These are phyloP conservation scores for Meredithiella fracta DNA, from an alignment of 2,329 filamentous ascomycete species.

Conservation along the genomic window DNA sequence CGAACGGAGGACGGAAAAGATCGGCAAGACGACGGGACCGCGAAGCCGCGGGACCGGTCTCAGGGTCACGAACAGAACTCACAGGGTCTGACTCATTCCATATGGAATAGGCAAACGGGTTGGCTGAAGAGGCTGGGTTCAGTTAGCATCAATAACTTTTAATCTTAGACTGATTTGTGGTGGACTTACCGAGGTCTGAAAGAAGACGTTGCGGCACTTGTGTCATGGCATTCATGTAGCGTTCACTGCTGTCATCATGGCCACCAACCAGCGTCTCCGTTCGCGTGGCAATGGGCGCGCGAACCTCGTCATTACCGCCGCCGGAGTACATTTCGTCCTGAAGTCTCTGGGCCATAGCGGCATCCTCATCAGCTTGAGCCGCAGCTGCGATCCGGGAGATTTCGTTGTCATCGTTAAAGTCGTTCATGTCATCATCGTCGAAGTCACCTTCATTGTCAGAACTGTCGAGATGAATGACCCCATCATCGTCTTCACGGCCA, in stretches of 20 bases:
- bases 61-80: constrained; percentile 6
- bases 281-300: constrained; percentile 79
- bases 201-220: constrained; percentile 10
- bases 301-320: constrained; percentile 43
- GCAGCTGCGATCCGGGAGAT: constrained; percentile 27
- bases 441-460: constrained; percentile 43
- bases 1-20: constrained; percentile 81
- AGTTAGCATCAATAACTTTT: neutral
- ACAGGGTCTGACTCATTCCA: constrained; percentile 20
- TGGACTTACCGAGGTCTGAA: constrained; percentile 7
- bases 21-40: constrained; percentile 73
- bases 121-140: constrained; percentile 15
- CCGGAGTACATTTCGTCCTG: constrained; percentile 79
- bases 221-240: constrained; percentile 5
- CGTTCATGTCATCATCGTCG: constrained; percentile 39
- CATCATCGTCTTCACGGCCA: constrained; percentile 22
- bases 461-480: constrained; percentile 48
- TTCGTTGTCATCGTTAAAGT: constrained; percentile 24
- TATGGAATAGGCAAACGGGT: constrained; percentile 26
- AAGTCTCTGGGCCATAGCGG: constrained; percentile 75
- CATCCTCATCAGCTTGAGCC: constrained; percentile 67
- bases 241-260: constrained; percentile 2
- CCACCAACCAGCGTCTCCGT: constrained; percentile 65
- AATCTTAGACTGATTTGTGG: neutral
- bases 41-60: constrained; percentile 19